These are phyloP conservation scores for Diutina neorugosa DNA, from an alignment of 1,139 yeast species.

Conservation along the genomic window DNA sequence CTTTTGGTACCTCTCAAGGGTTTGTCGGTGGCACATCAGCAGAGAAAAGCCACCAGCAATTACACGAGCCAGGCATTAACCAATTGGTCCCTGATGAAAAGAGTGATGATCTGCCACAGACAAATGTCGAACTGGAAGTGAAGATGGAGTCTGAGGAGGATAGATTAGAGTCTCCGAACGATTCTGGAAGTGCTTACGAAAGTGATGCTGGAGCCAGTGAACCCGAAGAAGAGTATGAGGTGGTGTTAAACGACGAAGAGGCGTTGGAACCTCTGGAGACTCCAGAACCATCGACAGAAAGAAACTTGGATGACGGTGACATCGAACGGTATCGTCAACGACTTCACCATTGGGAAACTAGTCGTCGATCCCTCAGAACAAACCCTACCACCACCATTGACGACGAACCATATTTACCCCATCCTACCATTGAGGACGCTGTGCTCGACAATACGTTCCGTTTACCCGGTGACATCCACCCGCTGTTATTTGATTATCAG, in stretches of 20 bases:
- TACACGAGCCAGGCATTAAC: neutral
- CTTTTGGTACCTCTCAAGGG: conserved; percentile 65
- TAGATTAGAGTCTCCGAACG: conserved; percentile 11
- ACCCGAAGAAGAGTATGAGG: conserved; percentile 7
- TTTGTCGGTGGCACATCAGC: conserved; percentile 22
- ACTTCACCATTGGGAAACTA: neutral
- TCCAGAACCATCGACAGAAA: conserved; percentile 4
- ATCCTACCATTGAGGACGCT: conserved; percentile 71
- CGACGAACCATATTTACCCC: conserved; percentile 33
- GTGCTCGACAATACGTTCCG: conserved; percentile 53
- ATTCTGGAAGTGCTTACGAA: conserved; percentile 14
- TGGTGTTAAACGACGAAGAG: conserved; percentile 8
- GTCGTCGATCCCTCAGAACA: neutral
- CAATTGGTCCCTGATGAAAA: neutral
- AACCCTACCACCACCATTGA: neutral
- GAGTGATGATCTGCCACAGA: neutral
- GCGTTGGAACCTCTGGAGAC: neutral
- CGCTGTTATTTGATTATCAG: conserved; percentile 82
- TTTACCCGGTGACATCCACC: conserved; percentile 85
- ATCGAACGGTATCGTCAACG: neutral
- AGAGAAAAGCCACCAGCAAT: neutral
- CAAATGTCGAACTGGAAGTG: no score
- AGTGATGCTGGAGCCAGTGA: conserved; percentile 8
- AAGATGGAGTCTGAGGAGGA: conserved; percentile 11
- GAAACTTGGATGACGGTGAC: conserved; percentile 4